A percentile compares a stretch with the other conserved stretches of the same genome.
These are phyloP conservation scores for Anthostomella pinea DNA, from an alignment of 2,329 filamentous ascomycete species.

Conservation along the genomic window DNA sequence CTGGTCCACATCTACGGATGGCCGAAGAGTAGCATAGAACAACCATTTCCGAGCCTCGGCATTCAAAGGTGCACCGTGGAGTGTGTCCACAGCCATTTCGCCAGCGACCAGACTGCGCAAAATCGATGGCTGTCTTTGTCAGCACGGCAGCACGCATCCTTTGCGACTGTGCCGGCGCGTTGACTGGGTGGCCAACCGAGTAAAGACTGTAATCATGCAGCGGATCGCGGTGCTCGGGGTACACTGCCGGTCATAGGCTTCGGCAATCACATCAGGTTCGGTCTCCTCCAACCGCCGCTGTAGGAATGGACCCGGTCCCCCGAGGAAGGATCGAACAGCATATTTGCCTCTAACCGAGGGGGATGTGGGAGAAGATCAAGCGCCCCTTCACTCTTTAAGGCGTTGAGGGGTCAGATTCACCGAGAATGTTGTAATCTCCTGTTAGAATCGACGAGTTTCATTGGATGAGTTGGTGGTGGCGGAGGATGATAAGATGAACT, in stretches of 20 bases:
- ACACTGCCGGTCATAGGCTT: conserved; percentile 14
- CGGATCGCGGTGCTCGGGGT: conserved; percentile 14
- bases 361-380: too few relatives aligned
- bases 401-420: too few relatives aligned
- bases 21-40: conserved; percentile 13
- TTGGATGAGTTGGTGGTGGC: too few relatives aligned
- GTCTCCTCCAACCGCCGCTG: conserved; percentile 4
- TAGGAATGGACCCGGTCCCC: conserved; percentile 2
- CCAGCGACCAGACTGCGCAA: conserved; percentile 5
- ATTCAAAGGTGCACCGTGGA: conserved; percentile 5
- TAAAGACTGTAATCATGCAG: conserved; percentile 12
- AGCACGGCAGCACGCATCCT: conserved; percentile 12
- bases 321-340: conserved; percentile 5
- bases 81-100: conserved; percentile 2
- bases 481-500: too few relatives aligned
- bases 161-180: conserved; percentile 12
- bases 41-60: conserved; percentile 11
- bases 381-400: too few relatives aligned
- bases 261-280: conserved; percentile 3
- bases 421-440: too few relatives aligned
- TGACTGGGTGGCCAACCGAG: conserved; percentile 10
- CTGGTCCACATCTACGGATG: conserved; percentile 5
- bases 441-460: too few relatives aligned
- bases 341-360: too few relatives aligned
- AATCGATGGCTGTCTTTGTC: conserved; percentile 12